Base-by-base conservation (phyloP, 116 monocot genomes). In the Phalaenopsis hybrid region DNA sequence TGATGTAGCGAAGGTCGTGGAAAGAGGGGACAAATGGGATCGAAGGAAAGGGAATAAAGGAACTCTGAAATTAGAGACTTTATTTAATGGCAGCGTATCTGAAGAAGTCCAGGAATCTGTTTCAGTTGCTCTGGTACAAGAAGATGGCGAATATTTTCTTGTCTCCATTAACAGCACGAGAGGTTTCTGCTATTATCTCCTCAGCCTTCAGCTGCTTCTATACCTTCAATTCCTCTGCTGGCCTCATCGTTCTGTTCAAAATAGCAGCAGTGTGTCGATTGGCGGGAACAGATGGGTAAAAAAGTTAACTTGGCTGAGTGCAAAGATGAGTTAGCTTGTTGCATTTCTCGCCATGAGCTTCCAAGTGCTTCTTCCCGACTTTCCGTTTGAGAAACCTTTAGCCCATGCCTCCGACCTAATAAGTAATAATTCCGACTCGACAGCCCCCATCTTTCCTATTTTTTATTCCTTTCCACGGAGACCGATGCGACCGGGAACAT, bases 321-420 rank as follows among this genome's bases (percentile, higher is more conserved):
- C 46, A 34, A 41, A 74, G 11, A 16, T 33, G 61, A 33, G 17
- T 21, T 72, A 45, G 45, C 6, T 45, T 59, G 44, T 17, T 75
- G 4, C 48, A 75, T 45, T 17, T 75, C 20, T 45, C 17, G 75
- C 75, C 9, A 20, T 45, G 13, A 46, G 75, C 45, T 76, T 76
- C 45, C 20, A 46, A 76, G n/a, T 76, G 76, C n/a, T 76, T 76
- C 48, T 8, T n/a, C 6, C 41, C 49, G 49, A 8, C 28, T 50
- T 78, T 83, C 33, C 83, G 78, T 83, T 83, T 78, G 79, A 83
- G 83, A 79, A 57, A 37, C 44, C 23, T 25, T 21, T 55, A 0
- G 52, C 72, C 43, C 83, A 79, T 51, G 70, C 79, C 57, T 73
- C 43, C 73, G 4, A 61, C 12, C 17, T 44, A 33, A 23, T 55